Evolutionary conservation across 176 grass and related monocot species (phyloP).

Genomic region (Saccharum spontaneum): DNA sequence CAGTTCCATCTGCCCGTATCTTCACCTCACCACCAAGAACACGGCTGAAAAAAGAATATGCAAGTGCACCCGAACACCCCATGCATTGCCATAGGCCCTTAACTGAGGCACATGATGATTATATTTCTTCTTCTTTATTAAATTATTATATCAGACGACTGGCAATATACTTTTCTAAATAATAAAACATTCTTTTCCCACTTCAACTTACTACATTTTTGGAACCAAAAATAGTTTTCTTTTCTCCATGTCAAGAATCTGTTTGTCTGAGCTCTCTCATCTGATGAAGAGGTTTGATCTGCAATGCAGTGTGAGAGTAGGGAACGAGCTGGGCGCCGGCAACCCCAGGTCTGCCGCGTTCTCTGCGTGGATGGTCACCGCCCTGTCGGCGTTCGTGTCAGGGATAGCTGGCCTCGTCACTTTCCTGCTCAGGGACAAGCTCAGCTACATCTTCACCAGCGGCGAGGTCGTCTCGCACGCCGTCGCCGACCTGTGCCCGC

Average conservation of each 20-base stretch:
- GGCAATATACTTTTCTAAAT: too few relatives aligned
- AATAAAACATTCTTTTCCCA: too few relatives aligned
- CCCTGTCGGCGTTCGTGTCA: slow-evolving; percentile 57
- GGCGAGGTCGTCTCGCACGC: slow-evolving; percentile 60
- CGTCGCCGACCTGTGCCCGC: slow-evolving; percentile 72
- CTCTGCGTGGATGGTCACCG: slow-evolving; percentile 63
- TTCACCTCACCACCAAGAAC: too few relatives aligned
- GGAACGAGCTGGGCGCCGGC: slow-evolving; percentile 86
- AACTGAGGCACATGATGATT: too few relatives aligned
- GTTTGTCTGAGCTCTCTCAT: background rate
- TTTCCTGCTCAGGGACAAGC: slow-evolving; percentile 61
- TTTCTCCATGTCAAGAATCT: background rate
- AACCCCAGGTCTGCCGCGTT: slow-evolving; percentile 74
- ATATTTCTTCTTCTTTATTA: too few relatives aligned
- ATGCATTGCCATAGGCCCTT: too few relatives aligned
- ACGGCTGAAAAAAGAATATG: too few relatives aligned
- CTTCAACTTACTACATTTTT: too few relatives aligned
- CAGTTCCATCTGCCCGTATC: too few relatives aligned
- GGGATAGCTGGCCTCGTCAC: slow-evolving; percentile 34
- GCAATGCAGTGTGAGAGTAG: slow-evolving; percentile 69
- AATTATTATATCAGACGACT: too few relatives aligned
- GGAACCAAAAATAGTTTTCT: too few relatives aligned
- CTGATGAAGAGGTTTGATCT: background rate
- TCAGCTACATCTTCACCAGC: slow-evolving; percentile 83
- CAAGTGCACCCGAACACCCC: too few relatives aligned